Percentiles rank a stretch among this genome's conserved stretches.
phyloP scores from a whole-genome alignment of 2,329 filamentous ascomycete species.

The Xylaria sp. region DNA sequence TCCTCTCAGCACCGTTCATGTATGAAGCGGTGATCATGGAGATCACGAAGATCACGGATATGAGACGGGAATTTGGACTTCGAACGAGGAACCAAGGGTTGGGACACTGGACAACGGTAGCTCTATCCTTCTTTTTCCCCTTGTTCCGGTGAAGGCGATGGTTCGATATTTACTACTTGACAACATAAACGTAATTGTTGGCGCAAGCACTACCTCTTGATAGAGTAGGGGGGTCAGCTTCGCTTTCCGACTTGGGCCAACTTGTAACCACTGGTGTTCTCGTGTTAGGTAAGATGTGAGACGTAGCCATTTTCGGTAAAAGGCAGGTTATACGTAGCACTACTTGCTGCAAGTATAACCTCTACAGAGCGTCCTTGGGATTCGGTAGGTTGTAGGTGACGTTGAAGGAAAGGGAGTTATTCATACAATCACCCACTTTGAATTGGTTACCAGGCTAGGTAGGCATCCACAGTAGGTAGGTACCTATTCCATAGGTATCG shows the following conservation, averaged over 20 bases:
- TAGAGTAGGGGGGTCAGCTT: not conserved
- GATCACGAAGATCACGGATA: slow-evolving; percentile 36
- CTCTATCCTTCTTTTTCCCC: not conserved
- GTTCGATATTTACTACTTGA: not conserved
- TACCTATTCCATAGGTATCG: not conserved
- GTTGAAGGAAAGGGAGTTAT: too few species aligned
- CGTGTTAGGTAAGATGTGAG: not conserved
- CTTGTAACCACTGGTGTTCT: not conserved
- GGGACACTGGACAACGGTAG: slow-evolving; percentile 23
- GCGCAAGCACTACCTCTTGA: not conserved
- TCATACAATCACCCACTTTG: too few species aligned
- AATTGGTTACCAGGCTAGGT: not conserved
- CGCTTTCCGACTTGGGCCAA: slow-evolving; percentile 16
- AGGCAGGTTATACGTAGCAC: not conserved
- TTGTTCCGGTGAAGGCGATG: slow-evolving; percentile 1
- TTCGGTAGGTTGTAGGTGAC: not conserved
- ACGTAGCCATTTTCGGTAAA: not conserved
- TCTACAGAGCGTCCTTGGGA: not conserved
- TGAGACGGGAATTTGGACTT: slow-evolving; percentile 25
- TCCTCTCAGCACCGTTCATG: slow-evolving; percentile 16
- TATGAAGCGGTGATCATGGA: slow-evolving; percentile 29
- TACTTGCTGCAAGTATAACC: too few species aligned
- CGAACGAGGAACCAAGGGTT: not conserved
- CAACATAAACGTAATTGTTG: too few species aligned
- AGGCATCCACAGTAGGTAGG: not conserved